Evolutionary conservation across 768 basidiomycete genomes (phyloP).

Genomic region (Tylopilus vinaceipallidus): DNA sequence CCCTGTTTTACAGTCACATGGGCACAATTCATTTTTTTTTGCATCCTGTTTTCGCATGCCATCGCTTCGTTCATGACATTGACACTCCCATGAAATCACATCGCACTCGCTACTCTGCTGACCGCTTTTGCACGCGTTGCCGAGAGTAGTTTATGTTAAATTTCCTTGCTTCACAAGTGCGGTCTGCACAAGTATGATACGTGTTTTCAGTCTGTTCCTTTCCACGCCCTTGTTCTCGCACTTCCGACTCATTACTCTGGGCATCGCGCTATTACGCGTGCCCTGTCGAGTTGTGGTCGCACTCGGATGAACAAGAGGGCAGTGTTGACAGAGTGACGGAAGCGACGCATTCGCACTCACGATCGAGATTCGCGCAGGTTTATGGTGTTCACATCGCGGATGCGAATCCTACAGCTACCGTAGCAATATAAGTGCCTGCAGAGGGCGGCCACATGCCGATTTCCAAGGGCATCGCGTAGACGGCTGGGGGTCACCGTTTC

Average conservation of each 20-base stretch:
- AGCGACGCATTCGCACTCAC: not conserved
- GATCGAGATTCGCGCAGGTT: not conserved
- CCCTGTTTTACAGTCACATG: conserved; percentile 14
- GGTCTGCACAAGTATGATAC: conserved; percentile 24
- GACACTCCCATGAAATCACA: conserved; percentile 19
- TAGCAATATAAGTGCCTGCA: conserved; percentile 4
- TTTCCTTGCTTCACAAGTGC: conserved; percentile 10
- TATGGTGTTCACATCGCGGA: not conserved
- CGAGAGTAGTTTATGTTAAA: conserved; percentile 16
- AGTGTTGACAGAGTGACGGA: not conserved
- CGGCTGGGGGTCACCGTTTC: conserved; percentile 17
- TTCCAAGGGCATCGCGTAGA: conserved; percentile 1
- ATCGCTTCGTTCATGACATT: conserved; percentile 14
- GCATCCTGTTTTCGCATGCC: conserved; percentile 26
- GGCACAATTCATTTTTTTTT: conserved; percentile 16
- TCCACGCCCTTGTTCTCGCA: conserved; percentile 2
- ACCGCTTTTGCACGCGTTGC: conserved; percentile 17
- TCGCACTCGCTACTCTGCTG: conserved; percentile 6
- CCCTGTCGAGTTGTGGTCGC: not conserved
- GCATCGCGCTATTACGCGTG: not conserved
- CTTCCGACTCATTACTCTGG: not conserved
- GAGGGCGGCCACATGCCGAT: conserved; percentile 5
- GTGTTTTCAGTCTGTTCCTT: conserved; percentile 3
- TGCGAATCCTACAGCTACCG: not conserved
- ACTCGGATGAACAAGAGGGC: not conserved